Conservation (phyloP, 176 grass and related monocot genomes). For the Hyparrhenia diplandra region DNA sequence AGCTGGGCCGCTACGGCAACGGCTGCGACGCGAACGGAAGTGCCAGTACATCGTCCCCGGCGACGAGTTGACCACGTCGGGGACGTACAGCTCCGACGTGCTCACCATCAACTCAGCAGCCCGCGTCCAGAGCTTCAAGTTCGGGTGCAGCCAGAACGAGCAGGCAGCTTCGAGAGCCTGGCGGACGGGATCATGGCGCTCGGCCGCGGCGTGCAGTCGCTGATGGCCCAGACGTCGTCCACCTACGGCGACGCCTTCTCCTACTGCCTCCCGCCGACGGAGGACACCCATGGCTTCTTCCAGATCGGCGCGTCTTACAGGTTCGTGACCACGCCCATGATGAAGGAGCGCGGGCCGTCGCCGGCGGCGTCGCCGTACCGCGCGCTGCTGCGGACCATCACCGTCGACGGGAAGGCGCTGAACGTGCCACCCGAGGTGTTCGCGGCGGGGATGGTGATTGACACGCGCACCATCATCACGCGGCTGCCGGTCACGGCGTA, state of each 20-base stretch:
- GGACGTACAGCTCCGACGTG: background rate
- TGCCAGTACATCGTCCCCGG: background rate
- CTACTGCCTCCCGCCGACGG: constrained; percentile 56
- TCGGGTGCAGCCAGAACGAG: constrained; percentile 54
- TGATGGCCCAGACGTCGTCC: constrained; percentile 41
- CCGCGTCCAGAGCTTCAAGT: constrained; percentile 9
- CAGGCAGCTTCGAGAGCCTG: constrained; percentile 8
- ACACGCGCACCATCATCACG: constrained; percentile 49
- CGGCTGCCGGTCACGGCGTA: constrained; percentile 47
- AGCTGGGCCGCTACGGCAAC: background rate
- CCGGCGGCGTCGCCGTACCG: constrained; percentile 29
- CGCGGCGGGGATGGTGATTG: constrained; percentile 42
- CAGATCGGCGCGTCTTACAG: constrained; percentile 10
- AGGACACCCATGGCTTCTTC: constrained; percentile 30
- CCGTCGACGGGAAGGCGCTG: constrained; percentile 34
- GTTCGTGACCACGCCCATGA: constrained; percentile 15
- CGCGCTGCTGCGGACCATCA: constrained; percentile 19
- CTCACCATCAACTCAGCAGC: constrained; percentile 30
- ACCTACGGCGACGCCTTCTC: constrained; percentile 36
- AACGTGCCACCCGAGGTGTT: constrained; percentile 22
- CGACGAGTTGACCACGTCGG: background rate
- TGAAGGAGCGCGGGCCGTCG: background rate
- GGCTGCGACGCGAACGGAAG: background rate
- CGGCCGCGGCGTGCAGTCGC: constrained; percentile 39
- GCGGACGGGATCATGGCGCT: constrained; percentile 49